These are phyloP conservation scores for Lepiota subincarnata DNA, from an alignment of 768 basidiomycete genomes.

Conservation along the genomic window DNA sequence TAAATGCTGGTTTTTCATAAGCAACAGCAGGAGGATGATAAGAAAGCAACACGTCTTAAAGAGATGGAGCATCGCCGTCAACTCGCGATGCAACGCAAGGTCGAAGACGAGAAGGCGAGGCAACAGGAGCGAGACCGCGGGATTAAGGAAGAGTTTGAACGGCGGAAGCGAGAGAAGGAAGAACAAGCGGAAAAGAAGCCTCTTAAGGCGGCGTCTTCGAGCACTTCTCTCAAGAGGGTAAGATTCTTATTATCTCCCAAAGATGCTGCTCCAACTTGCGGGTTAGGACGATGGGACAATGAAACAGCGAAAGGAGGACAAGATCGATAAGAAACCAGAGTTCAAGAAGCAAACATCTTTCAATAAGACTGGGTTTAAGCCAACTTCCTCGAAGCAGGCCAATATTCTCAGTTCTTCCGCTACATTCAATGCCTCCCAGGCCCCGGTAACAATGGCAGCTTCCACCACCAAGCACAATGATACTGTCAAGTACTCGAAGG, in stretches of 20 bases:
- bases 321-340: slow-evolving; percentile 21
- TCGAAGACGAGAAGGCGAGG: slow-evolving; percentile 68
- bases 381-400: slow-evolving; percentile 48
- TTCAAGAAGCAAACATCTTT: slow-evolving; percentile 51
- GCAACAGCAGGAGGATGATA: slow-evolving; percentile 89
- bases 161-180: slow-evolving; percentile 78
- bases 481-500: slow-evolving; percentile 24
- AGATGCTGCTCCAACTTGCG: slow-evolving; percentile 8
- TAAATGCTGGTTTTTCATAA: slow-evolving; percentile 29
- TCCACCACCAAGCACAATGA: slow-evolving; percentile 34
- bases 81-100: slow-evolving; percentile 65
- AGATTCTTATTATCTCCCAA: background rate
- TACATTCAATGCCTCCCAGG: slow-evolving; percentile 32
- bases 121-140: slow-evolving; percentile 66
- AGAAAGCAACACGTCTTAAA: slow-evolving; percentile 66
- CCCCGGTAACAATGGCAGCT: slow-evolving; percentile 13
- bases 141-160: slow-evolving; percentile 68
- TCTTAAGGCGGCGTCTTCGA: slow-evolving; percentile 35
- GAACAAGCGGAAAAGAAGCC: slow-evolving; percentile 69
- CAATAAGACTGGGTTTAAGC: slow-evolving; percentile 46
- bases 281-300: slow-evolving; percentile 61
- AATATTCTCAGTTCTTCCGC: slow-evolving; percentile 33
- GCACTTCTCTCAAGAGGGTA: slow-evolving; percentile 50
- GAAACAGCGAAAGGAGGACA: slow-evolving; percentile 60
- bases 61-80: slow-evolving; percentile 85